phyloP scores from a whole-genome alignment of 768 basidiomycete genomes.

The Termitomyces bulborhizus region DNA sequence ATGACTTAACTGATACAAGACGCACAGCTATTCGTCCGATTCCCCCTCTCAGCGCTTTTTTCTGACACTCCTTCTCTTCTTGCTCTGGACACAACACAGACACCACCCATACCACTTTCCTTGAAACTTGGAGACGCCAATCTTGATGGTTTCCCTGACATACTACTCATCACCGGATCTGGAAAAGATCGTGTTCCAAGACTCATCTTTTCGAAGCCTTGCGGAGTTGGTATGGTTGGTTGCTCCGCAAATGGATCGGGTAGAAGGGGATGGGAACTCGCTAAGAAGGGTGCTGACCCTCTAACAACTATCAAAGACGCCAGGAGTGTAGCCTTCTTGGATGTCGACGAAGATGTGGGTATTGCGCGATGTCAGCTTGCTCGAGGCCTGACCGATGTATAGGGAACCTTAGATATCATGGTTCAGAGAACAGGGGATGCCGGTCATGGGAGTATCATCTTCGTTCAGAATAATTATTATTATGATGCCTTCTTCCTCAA shows the following conservation, averaged over 20 bases:
- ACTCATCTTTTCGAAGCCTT: constrained; percentile 60
- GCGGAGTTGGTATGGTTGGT: constrained; percentile 46
- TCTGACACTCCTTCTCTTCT: constrained; percentile 52
- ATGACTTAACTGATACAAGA: neutral
- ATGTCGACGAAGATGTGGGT: constrained; percentile 93
- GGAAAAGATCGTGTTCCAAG: constrained; percentile 46
- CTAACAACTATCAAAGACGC: constrained; percentile 74
- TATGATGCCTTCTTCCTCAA: constrained; percentile 99
- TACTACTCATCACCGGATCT: constrained; percentile 53
- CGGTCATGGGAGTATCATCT: constrained; percentile 55
- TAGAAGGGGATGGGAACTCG: constrained; percentile 60
- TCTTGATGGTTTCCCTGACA: constrained; percentile 91
- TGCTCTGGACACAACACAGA: constrained; percentile 59
- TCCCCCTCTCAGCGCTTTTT: constrained; percentile 60
- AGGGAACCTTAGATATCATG: constrained; percentile 91
- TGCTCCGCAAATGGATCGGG: constrained; percentile 46
- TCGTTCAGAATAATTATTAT: constrained; percentile 96
- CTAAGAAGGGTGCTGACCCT: constrained; percentile 47
- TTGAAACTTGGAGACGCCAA: constrained; percentile 86
- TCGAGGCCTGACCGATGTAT: neutral
- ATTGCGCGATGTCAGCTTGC: neutral
- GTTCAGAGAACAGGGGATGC: constrained; percentile 76
- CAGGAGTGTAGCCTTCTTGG: constrained; percentile 70
- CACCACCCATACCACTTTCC: constrained; percentile 66
- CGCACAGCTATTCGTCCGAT: constrained; percentile 54